Evolutionary conservation across 306 rosid species (phyloP), one percentile per base, ranked within the genome.

Genomic region (Corylus heterophylla): DNA sequence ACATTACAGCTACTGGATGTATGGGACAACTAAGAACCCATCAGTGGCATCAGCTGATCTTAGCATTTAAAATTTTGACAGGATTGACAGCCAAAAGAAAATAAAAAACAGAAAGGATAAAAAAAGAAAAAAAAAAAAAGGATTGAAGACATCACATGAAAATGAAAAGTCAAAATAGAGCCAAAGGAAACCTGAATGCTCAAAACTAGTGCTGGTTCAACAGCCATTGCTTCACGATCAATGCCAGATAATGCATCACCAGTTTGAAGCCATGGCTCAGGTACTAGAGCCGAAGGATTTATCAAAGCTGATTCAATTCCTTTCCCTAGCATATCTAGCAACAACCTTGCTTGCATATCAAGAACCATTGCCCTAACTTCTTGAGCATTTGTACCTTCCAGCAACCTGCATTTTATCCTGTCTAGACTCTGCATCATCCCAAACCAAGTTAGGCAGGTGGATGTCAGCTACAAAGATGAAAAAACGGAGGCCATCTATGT

Each of bases 311-410:
- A 93, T 84, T 95, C 99, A 76, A 95, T 95, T 85, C 99, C 99
- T 78, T 92, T 93, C 75, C 99, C 99, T 58, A 95, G 93, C 99
- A 95, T 95, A 82, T 95, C 99, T 86, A 95, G 89, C 86, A 95
- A 88, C 86, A 95, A 81, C 88, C 99, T 90, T 22, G 99, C 99
- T 90, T 95, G 99, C 99, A 95, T 95, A 84, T 95, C 99, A 78
- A 95, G 85, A 86, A 95, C 99, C 99, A 95, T 95, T 4, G 99
- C 99, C 88, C 99, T 89, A 63, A 95, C 99, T 90, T 95, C 99
- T 85, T 95, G 99, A 39, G 99, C 99, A 79, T 88, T 91, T 78
- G 94, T 89, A 51, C 99, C 99, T 89, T 95, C 99, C 71, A 95
- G 85, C 29, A 95, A 87, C 86, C 99, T 91, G 78, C 99, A 95